Base-by-base conservation (phyloP, 495 filamentous ascomycete species). In the Pyrenula aspistea region DNA sequence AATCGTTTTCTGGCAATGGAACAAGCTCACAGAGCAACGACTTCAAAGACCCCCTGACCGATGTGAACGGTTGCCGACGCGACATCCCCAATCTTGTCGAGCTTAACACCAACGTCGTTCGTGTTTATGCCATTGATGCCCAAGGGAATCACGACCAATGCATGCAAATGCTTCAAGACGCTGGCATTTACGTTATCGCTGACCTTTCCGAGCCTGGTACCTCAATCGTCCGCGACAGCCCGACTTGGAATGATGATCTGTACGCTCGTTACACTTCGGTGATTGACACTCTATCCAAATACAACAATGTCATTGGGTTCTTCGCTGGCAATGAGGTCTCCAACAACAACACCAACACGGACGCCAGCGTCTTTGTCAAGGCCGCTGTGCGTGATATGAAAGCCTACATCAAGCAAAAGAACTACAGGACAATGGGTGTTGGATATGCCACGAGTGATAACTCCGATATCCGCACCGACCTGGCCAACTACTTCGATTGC, bases 281-380 rank as follows among this genome's bases (percentile, higher is more conserved):
- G 24, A 75, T 98, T 49, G 91, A 98, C 65, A 78, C 80, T 51
- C 71, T 98, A 55, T 72, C 77, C 51, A 73, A 84, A 59, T 96
- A 95, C 71, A 81, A 75, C 69, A 98, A 98, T 69, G 81, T 84
- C 49, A 79, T 98, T 53, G 93, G 93, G 59, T 98, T 96, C 81
- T 96, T 97, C 68, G 88, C 91, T 23, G 93, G 93, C 54, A 97
- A 98, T 68, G 93, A 98, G 70, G 91, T 97, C 56, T 87, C 89
- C 62, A 96, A 97, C 76, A 78, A 81, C 57, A 70, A 77, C 47
- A 84, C 77, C 66, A 96, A 91, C 70, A 96, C 92, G 23, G 75
- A 75, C 59, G 90, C 91, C 36, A 89, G 85, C 54, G 89, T 92
- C 53, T 97, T 86, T 64, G 92, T 96, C 65, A 97, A 97, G 79